phyloP scores from a whole-genome alignment of 768 basidiomycete genomes.

The Jaapia argillacea region DNA sequence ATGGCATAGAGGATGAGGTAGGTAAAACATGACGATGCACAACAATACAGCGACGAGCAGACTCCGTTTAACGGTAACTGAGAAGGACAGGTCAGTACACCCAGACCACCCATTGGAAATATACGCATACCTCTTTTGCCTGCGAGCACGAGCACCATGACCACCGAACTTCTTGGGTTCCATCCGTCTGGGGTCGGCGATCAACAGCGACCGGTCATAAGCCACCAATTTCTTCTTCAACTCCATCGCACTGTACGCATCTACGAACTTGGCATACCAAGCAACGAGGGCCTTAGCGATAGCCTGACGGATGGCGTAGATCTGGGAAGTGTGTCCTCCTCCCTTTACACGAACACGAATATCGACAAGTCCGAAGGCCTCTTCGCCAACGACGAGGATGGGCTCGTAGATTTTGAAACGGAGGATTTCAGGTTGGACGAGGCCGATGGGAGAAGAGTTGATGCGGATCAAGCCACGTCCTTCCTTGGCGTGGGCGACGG shows the following conservation, averaged over 20 bases:
- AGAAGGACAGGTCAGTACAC: background rate
- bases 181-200: conserved; percentile 93
- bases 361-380: conserved; percentile 79
- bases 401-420: conserved; percentile 99
- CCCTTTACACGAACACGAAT: conserved; percentile 98
- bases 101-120: background rate
- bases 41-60: conserved; percentile 24
- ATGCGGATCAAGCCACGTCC: conserved; percentile 94
- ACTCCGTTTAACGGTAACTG: conserved; percentile 70
- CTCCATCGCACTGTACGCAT: conserved; percentile 94
- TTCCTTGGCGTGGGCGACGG: conserved; percentile 94
- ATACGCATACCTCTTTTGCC: conserved; percentile 80
- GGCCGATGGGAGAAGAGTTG: conserved; percentile 94
- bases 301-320: conserved; percentile 98
- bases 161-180: conserved; percentile 99
- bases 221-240: conserved; percentile 96
- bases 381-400: conserved; percentile 87
- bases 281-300: conserved; percentile 97
- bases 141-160: conserved; percentile 93
- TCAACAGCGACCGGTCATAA: conserved; percentile 86
- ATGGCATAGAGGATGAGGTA: conserved; percentile 21
- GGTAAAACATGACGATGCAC: conserved; percentile 36
- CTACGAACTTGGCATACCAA: conserved; percentile 97
- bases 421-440: conserved; percentile 90
- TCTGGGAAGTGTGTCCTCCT: conserved; percentile 98